Evolutionary conservation across 1,139 yeast species (phyloP), one percentile per base, ranked within the genome.

Genomic region (Debaryomyces fabryi): DNA sequence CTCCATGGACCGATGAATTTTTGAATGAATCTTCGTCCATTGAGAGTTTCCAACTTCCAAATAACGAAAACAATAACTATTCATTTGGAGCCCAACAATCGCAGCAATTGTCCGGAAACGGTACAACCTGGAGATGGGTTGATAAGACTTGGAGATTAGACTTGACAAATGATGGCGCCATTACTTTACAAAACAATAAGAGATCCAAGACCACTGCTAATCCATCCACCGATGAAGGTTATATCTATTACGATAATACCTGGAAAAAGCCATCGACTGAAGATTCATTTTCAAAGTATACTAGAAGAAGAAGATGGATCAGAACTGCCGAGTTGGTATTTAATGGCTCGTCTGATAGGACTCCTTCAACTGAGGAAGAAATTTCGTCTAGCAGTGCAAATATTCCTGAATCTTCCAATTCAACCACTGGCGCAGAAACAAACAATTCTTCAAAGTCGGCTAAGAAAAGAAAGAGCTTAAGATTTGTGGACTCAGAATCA

Each of bases 1-100:
- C 96, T 0, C 87, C 97, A 2, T 93, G 97, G 97, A 92, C 98
- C 0, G 99, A 93, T 65, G 97, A 92, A 66, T 91, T 91, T 60
- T 74, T 91, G 52, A 92, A 92, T 64, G 96, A 91, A 62, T 81
- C 92, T 1, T 83, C 87, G 3, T 76, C 92, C 5, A 86, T 92
- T 21, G 93, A 86, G 6, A 68, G 78, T 21, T 93, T 92, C 67
- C 81, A 83, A 62, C 73, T 93, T 48, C 99, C 99, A 2, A 89
- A 85, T 53, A 80, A 88, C 3, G 71, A 69, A 36, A 68, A 66
- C 46, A 63, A 61, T 46, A 59, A 64, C 48, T 63, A 64, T 51
- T 55, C 66, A 47, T 58, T 58, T 49, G 53, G 62, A 51, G 44
- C 55, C 58, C 6, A 52, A 52, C 57, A 62, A 53, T 53, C 49